Evolutionary conservation across 2,329 filamentous ascomycete genomes (phyloP).

Genomic region (Arthrobotrys entomopaga): DNA sequence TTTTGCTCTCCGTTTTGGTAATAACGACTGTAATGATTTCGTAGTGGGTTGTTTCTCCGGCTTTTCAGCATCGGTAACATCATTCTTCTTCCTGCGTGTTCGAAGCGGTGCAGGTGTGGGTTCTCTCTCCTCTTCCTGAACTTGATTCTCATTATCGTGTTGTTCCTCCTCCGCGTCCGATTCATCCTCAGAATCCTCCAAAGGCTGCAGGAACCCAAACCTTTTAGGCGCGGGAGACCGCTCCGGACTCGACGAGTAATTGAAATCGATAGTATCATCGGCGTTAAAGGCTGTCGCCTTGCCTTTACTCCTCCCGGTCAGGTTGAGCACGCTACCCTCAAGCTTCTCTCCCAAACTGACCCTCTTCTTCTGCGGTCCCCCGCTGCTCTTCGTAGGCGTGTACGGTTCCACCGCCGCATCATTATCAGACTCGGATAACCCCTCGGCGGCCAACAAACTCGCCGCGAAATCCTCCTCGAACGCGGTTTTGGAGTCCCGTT

Average conservation of each 20-base stretch:
- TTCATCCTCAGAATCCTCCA: slow-evolving; percentile 35
- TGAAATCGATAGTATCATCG: slow-evolving; percentile 50
- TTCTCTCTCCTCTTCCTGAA: slow-evolving; percentile 11
- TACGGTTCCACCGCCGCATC: slow-evolving; percentile 22
- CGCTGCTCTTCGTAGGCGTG: slow-evolving; percentile 39
- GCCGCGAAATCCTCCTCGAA: slow-evolving; percentile 50
- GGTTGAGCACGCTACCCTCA: slow-evolving; percentile 19
- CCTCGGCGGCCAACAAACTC: slow-evolving; percentile 36
- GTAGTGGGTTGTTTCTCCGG: slow-evolving; percentile 34
- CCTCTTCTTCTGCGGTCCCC: slow-evolving; percentile 24
- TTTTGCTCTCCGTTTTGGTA: slow-evolving; percentile 40
- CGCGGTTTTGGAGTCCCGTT: slow-evolving; percentile 47
- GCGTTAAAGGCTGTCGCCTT: slow-evolving; percentile 18
- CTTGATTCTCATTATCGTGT: slow-evolving; percentile 32
- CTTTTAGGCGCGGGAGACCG: slow-evolving; percentile 30
- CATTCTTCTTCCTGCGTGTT: slow-evolving; percentile 20
- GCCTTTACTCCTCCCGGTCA: slow-evolving; percentile 13
- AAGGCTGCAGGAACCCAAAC: slow-evolving; percentile 27
- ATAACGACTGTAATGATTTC: slow-evolving; percentile 43
- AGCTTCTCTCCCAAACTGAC: slow-evolving; percentile 26
- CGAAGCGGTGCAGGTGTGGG: slow-evolving; percentile 7
- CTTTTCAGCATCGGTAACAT: slow-evolving; percentile 1
- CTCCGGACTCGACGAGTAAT: slow-evolving; percentile 50
- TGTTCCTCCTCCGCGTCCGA: slow-evolving; percentile 36
- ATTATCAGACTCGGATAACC: slow-evolving; percentile 9